These are phyloP conservation scores for Beauveria sp. DNA, from an alignment of 2,329 filamentous ascomycete species.

Conservation along the genomic window DNA sequence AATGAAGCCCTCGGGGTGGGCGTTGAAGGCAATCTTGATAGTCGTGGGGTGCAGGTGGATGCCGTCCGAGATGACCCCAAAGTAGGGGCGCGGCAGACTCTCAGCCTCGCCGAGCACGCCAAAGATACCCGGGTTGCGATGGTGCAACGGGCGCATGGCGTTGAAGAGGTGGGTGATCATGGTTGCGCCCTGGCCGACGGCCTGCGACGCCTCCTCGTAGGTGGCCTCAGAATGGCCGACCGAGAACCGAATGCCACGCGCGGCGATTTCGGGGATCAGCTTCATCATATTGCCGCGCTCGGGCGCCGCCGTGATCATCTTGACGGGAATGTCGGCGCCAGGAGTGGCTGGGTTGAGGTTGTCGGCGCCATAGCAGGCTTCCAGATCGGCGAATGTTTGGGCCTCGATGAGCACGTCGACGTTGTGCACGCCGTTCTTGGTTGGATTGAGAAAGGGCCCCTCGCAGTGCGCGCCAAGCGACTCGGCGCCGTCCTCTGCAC, in stretches of 20 bases:
- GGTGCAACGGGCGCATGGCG: slow-evolving; percentile 83
- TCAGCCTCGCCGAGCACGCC: slow-evolving; percentile 68
- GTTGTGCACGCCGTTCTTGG: slow-evolving; percentile 83
- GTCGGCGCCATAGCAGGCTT: slow-evolving; percentile 61
- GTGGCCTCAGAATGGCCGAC: slow-evolving; percentile 84
- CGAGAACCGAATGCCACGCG: slow-evolving; percentile 64
- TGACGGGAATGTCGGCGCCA: slow-evolving; percentile 44
- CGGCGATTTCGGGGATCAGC: slow-evolving; percentile 59
- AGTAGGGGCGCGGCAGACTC: slow-evolving; percentile 58
- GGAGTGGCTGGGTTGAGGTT: slow-evolving; percentile 47
- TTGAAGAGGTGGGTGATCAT: slow-evolving; percentile 96
- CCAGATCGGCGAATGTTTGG: slow-evolving; percentile 56
- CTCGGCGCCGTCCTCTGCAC: slow-evolving; percentile 65
- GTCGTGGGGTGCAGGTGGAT: slow-evolving; percentile 85
- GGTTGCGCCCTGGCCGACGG: slow-evolving; percentile 65
- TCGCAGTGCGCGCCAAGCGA: slow-evolving; percentile 87
- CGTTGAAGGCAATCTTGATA: slow-evolving; percentile 81
- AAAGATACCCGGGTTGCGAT: slow-evolving; percentile 86
- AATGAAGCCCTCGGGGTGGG: slow-evolving; percentile 76
- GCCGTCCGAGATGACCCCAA: slow-evolving; percentile 84
- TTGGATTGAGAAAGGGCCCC: slow-evolving; percentile 76
- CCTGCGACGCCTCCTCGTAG: slow-evolving; percentile 69
- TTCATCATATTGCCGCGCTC: slow-evolving; percentile 65
- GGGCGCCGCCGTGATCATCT: slow-evolving; percentile 80
- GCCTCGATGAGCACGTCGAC: slow-evolving; percentile 60